Evolutionary conservation across 768 basidiomycete species (phyloP).

Genomic region (Boletus subparvulus): DNA sequence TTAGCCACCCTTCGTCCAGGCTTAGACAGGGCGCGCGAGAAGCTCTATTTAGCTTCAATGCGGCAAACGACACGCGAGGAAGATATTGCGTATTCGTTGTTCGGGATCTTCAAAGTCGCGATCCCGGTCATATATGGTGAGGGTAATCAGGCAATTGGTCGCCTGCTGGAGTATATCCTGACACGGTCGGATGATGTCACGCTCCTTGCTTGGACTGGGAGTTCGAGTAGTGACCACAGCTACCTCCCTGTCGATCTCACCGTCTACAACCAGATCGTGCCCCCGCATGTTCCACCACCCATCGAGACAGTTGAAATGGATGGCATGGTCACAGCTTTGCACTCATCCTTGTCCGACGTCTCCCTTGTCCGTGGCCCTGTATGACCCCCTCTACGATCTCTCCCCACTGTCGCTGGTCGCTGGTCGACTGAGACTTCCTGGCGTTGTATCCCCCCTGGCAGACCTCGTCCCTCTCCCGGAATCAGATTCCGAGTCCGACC

Average conservation of each 20-base stretch:
- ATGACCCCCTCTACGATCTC: background rate
- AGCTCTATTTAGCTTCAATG: constrained; percentile 4
- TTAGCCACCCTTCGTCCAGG: background rate
- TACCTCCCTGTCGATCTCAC: background rate
- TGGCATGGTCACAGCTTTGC: background rate
- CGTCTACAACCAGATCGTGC: background rate
- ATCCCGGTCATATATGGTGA: constrained; percentile 11
- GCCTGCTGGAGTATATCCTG: constrained; percentile 8
- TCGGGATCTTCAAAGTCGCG: constrained; percentile 6
- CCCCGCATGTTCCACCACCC: background rate
- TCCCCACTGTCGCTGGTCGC: background rate
- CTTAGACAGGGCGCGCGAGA: constrained; percentile 5
- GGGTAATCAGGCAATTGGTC: constrained; percentile 2
- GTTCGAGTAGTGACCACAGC: background rate
- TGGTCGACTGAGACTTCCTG: constrained; percentile 2
- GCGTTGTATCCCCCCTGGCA: background rate
- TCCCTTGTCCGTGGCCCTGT: background rate
- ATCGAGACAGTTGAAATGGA: background rate
- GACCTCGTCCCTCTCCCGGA: background rate
- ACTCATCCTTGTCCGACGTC: background rate
- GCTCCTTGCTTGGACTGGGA: constrained; percentile 11
- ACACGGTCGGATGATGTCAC: background rate
- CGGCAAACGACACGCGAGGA: constrained; percentile 2
- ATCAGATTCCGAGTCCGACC: background rate
- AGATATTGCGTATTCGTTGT: constrained; percentile 9